These are phyloP conservation scores for Discostella stelligera DNA, from an alignment of 352 stramenopile genomes.

Conservation along the genomic window DNA sequence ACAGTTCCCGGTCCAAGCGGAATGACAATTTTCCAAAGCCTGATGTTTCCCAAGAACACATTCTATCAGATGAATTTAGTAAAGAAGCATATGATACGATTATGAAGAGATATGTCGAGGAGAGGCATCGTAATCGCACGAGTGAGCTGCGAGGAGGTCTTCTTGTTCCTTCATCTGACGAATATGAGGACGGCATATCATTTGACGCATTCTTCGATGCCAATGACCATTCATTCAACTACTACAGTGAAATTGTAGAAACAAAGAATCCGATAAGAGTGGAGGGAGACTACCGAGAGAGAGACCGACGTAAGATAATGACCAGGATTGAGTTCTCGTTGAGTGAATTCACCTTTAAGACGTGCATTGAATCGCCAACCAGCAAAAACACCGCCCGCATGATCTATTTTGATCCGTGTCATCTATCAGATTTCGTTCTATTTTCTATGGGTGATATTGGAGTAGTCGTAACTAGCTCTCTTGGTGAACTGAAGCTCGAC, in stretches of 20 bases:
- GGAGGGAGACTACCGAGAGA: conserved; percentile 1
- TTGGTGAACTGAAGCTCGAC: conserved; percentile 40
- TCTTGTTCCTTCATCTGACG: conserved; percentile 61
- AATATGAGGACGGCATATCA: conserved; percentile 44
- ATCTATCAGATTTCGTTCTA: conserved; percentile 60
- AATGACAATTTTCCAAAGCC: conserved; percentile 2
- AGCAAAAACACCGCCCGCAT: background rate
- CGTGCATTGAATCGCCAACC: conserved; percentile 32
- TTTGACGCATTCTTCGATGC: conserved; percentile 83
- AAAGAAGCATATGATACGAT: conserved; percentile 61
- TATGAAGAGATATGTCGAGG: conserved; percentile 76
- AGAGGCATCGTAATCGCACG: conserved; percentile 58
- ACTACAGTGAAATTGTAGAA: conserved; percentile 58
- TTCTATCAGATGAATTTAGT: conserved; percentile 54
- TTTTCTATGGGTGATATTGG: conserved; percentile 59
- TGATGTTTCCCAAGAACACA: background rate
- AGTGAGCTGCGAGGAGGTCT: conserved; percentile 69
- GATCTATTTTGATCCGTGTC: background rate
- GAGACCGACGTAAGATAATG: conserved; percentile 23
- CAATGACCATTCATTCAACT: conserved; percentile 76
- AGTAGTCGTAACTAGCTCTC: conserved; percentile 36
- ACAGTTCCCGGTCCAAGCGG: conserved; percentile 1
- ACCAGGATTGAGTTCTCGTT: conserved; percentile 63
- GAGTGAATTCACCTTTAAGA: conserved; percentile 50
- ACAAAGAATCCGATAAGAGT: conserved; percentile 19